Evolutionary conservation across 2,329 filamentous ascomycete genomes (phyloP), one percentile per base, ranked within the genome.

Genomic region (Aspergillus proliferans): DNA sequence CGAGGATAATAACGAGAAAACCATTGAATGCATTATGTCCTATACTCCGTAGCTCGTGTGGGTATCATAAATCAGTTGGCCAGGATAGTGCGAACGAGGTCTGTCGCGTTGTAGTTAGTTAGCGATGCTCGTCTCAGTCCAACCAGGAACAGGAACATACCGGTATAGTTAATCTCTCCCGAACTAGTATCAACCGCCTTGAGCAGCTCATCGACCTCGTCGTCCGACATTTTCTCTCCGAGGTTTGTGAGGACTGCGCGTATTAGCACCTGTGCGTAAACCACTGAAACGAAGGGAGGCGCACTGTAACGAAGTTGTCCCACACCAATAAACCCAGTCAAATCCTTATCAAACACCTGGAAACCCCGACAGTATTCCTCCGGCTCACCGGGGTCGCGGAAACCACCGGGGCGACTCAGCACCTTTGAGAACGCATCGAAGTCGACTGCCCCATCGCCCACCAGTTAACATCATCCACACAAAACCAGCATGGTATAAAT

Each of bases 271-370:
- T 15, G 15, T 51, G 49, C 33, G 43, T 46, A 3, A 40, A 8
- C 26, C 9, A 14, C 26, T 5, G 9, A 19, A 19, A 6, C 9
- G 10, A 39, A n/a, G 42, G 3, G n/a, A 24, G 12, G 67, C 71
- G 49, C 66, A 79, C 76, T 82, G 76, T 98, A 98, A 75, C 95
- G 88, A 71, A 98, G 82, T 76, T 98, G 93, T 50, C 93, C 93
- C 57, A 97, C 92, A 49, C 92, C 93, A 69, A 98, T 97, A 73
- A 91, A 96, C 46, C 93, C 93, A 52, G 90, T 95, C 83, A 95
- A 87, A 71, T 98, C 93, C 76, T 98, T 98, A 76, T 98, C 93
- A 64, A 98, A 98, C 47, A 98, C 93, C 73, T 98, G 93, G 79
- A 98, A 98, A 48, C 93, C 93, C 54, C 92, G 88, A 74, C 92